These are phyloP conservation scores for Aspergillus incahuasiensis DNA, from an alignment of 495 filamentous ascomycete species.

Conservation along the genomic window DNA sequence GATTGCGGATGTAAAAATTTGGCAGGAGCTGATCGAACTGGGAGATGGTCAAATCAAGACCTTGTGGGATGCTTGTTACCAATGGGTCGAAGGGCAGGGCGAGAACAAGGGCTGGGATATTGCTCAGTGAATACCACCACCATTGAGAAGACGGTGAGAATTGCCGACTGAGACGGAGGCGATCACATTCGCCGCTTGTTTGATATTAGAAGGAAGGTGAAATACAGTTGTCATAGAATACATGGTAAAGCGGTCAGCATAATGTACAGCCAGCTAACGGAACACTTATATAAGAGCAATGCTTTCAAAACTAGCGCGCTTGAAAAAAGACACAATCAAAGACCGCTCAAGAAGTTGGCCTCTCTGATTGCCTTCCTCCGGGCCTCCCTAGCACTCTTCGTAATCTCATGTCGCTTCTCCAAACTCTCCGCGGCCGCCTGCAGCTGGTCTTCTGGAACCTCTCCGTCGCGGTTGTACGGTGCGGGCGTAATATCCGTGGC, in stretches of 20 bases:
- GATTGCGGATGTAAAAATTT: conserved; percentile 13
- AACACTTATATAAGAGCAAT: conserved; percentile 8
- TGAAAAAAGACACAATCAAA: conserved; percentile 42
- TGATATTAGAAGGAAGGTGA: conserved; percentile 14
- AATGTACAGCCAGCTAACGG: conserved; percentile 16
- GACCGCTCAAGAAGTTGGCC: conserved; percentile 82
- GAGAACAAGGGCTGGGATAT: conserved; percentile 20
- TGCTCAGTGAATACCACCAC: background rate
- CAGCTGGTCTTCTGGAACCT: conserved; percentile 22
- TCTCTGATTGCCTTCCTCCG: conserved; percentile 83
- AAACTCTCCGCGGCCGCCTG: conserved; percentile 32
- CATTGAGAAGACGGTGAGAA: too few relatives aligned
- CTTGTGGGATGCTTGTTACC: conserved; percentile 16
- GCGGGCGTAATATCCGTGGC: conserved; percentile 72
- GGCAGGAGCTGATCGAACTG: conserved; percentile 8
- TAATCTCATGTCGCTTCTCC: conserved; percentile 40
- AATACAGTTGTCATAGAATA: conserved; percentile 19
- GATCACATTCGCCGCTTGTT: conserved; percentile 11
- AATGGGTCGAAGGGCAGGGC: conserved; percentile 20
- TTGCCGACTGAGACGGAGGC: background rate
- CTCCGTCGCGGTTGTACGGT: conserved; percentile 31
- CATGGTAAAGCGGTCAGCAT: conserved; percentile 13
- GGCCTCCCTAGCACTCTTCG: conserved; percentile 61
- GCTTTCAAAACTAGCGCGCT: conserved; percentile 7
- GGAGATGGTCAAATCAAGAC: conserved; percentile 16